phyloP scores from a whole-genome alignment of 768 basidiomycete species.

The Stropharia rugosoannulata region DNA sequence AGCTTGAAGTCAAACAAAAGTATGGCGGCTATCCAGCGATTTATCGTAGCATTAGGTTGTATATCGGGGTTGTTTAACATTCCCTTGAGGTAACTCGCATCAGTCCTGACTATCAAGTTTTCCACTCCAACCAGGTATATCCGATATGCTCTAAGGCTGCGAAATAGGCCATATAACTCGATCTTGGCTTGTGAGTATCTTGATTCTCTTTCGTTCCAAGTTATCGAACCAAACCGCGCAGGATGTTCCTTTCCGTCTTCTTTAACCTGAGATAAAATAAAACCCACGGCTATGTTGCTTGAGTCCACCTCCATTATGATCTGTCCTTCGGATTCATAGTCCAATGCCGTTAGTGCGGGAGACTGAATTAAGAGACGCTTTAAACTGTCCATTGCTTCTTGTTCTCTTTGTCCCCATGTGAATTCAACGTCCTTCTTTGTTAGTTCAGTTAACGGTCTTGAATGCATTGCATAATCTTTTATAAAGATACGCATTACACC shows the following conservation, averaged over 20 bases:
- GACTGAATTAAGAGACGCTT: background rate
- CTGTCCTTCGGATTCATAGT: slow-evolving; percentile 10
- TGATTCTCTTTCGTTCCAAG: slow-evolving; percentile 12
- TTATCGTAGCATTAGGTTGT: slow-evolving; percentile 27
- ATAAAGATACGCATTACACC: background rate
- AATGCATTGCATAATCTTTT: background rate
- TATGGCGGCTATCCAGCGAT: slow-evolving; percentile 28
- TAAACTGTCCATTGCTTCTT: slow-evolving; percentile 9
- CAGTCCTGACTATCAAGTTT: slow-evolving; percentile 24
- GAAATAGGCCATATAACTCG: slow-evolving; percentile 31
- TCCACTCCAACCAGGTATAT: slow-evolving; percentile 25
- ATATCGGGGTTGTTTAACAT: slow-evolving; percentile 32
- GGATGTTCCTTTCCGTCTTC: slow-evolving; percentile 7
- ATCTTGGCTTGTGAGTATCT: slow-evolving; percentile 30
- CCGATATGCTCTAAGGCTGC: slow-evolving; percentile 14
- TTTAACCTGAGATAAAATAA: slow-evolving; percentile 13
- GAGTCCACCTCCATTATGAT: slow-evolving; percentile 18
- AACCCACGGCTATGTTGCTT: slow-evolving; percentile 12
- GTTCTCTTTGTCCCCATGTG: slow-evolving; percentile 22
- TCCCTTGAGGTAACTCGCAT: slow-evolving; percentile 31
- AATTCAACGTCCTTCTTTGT: slow-evolving; percentile 24
- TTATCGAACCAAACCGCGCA: slow-evolving; percentile 15
- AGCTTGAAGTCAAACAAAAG: slow-evolving; percentile 26
- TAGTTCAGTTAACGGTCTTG: slow-evolving; percentile 9
- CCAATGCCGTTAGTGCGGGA: slow-evolving; percentile 12